Conservation (phyloP, 73 alveolate genomes). For the Loxodes magnus region DNA sequence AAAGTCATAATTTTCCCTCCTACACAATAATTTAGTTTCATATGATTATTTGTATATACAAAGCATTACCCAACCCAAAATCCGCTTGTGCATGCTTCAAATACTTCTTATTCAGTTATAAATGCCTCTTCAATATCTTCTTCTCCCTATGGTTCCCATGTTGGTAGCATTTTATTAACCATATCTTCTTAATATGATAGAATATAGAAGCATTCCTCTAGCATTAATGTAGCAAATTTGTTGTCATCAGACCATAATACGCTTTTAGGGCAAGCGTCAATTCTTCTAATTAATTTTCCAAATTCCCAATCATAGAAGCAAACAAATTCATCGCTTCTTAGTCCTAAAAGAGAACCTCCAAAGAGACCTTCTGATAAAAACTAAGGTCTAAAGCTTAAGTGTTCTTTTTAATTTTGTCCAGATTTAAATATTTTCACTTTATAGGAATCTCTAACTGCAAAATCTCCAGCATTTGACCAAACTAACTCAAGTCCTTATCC, state of each 20-base stretch:
- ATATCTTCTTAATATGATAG: constrained; percentile 66
- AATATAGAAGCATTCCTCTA: constrained; percentile 81
- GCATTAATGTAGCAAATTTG: constrained; percentile 46
- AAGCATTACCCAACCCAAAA: constrained; percentile 70
- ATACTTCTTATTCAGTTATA: constrained; percentile 60
- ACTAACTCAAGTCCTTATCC: constrained; percentile 61
- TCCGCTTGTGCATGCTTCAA: constrained; percentile 71
- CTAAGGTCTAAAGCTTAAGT: constrained; percentile 64
- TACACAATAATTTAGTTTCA: constrained; percentile 68
- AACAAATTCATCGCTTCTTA: constrained; percentile 79
- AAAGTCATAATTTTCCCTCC: constrained; percentile 68
- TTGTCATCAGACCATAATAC: constrained; percentile 83
- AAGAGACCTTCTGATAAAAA: constrained; percentile 74
- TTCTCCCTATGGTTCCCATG: too few relatives aligned
- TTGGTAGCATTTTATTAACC: constrained; percentile 25
- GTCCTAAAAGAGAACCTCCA: constrained; percentile 90
- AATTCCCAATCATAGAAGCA: constrained; percentile 51
- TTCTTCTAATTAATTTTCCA: constrained; percentile 59
- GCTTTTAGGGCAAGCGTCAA: constrained; percentile 81
- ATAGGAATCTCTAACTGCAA: constrained; percentile 48
- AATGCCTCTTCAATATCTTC: constrained; percentile 91
- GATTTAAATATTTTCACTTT: constrained; percentile 31
- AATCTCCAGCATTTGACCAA: constrained; percentile 55
- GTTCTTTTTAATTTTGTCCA: constrained; percentile 12
- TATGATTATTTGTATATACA: constrained; percentile 63